Evolutionary conservation across 108 stramenopile genomes (phyloP), one percentile per base, ranked within the genome.

Genomic region (Ochromonas danica): DNA sequence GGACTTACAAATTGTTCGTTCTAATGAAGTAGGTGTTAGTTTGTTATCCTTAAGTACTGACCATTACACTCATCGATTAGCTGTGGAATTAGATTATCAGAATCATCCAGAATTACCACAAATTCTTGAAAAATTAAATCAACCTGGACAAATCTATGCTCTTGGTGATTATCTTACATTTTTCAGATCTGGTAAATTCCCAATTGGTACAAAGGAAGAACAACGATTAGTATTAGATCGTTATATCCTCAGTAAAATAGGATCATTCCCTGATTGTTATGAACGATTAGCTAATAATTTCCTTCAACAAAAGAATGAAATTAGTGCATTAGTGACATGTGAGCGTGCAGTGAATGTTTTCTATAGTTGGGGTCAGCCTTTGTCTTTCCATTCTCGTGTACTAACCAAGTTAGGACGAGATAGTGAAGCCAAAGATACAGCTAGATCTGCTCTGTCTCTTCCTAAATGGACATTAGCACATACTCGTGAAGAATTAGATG

Each of bases 271-370:
- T 28, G 63, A 67, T 35, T 28, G 63, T 25, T 67, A 67, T 33
- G 63, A 67, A 67, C 17, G 63, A 35, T 36, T 67, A 35, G 63
- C 63, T 67, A 10, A 22, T 14, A 36, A 67, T 25, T 67, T 67
- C 31, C 30, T 28, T 25, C 14, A 31, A 22, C 3, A 67, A 10
- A 67, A 67, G 10, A 67, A 67, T 67, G 63, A 67, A 14, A 25
- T 67, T 67, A 35, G 33, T 28, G 63, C 63, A 67, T 67, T 67
- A 67, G 63, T 67, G 6, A 67, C 63, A 67, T 67, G 63, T 67
- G 63, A 67, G 35, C 17, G 63, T 10, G 3, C 63, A 31, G 27
- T 36, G 35, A 31, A 22, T 36, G 63, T 67, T 14, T 67, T 67
- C 63, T 67, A 67, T 67, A 25, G 63, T 36, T 67, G 63, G 63